Percentiles rank a stretch among this genome's conserved stretches.
Conservation (phyloP, 306 rosid species). For the Acacia confusa region DNA sequence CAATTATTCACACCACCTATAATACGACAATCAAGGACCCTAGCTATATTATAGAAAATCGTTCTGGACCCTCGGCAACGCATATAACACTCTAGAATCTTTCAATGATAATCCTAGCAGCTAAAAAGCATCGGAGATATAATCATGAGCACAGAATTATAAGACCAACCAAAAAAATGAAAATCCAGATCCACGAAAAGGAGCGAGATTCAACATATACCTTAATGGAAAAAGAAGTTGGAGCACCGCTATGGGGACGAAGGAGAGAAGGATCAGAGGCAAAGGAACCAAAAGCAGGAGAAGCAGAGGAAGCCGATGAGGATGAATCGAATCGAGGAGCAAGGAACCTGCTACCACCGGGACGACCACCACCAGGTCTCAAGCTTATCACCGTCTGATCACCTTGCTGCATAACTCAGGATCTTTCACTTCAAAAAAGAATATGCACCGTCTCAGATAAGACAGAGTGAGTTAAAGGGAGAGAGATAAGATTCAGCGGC, state of each 20-base stretch:
- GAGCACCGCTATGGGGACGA: slow-evolving; percentile 60
- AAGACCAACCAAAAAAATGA: slow-evolving; percentile 16
- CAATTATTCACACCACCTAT: background rate
- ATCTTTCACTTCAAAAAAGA: slow-evolving; percentile 43
- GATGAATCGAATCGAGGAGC: slow-evolving; percentile 76
- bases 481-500: slow-evolving; percentile 51
- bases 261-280: slow-evolving; percentile 67
- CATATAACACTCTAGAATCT: background rate
- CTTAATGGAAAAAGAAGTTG: slow-evolving; percentile 57
- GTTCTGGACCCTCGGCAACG: background rate
- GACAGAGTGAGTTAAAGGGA: background rate
- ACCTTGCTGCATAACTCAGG: slow-evolving; percentile 97
- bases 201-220: slow-evolving; percentile 37
- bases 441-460: slow-evolving; percentile 46
- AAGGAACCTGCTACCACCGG: slow-evolving; percentile 59
- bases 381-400: slow-evolving; percentile 85
- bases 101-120: background rate
- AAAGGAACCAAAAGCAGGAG: slow-evolving; percentile 61
- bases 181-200: slow-evolving; percentile 40
- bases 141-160: background rate
- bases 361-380: slow-evolving; percentile 99
- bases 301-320: slow-evolving; percentile 50
- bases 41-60: background rate
- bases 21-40: background rate
- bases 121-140: background rate